Conservation (phyloP, 2,329 filamentous ascomycete genomes). For the Clathrospora elynae region DNA sequence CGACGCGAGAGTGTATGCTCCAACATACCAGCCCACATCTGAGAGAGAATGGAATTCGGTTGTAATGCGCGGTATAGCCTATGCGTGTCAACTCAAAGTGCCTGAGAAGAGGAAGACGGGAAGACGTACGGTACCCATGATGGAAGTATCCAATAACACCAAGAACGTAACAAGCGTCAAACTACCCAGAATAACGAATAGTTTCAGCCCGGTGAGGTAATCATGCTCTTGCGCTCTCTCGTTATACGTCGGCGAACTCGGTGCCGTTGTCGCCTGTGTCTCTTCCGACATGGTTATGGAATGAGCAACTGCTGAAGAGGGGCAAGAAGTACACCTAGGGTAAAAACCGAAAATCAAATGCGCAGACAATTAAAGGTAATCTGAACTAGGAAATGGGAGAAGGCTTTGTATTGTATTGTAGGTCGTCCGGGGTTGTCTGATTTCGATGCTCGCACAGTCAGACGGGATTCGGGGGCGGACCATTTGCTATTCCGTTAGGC, state of each 20-base stretch:
- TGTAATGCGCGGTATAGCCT: conserved; percentile 36
- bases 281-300: too few species aligned
- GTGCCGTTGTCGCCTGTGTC: not conserved
- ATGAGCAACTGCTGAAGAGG: too few species aligned
- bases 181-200: conserved; percentile 19
- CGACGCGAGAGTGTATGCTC: conserved; percentile 27
- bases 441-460: too few species aligned
- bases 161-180: conserved; percentile 30
- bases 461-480: too few species aligned
- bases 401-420: too few species aligned
- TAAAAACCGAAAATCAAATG: too few species aligned
- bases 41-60: conserved; percentile 30
- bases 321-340: too few species aligned
- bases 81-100: not conserved
- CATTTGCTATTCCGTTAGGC: too few species aligned
- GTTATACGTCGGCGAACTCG: not conserved
- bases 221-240: not conserved
- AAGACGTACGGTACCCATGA: conserved; percentile 32
- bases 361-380: too few species aligned
- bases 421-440: too few species aligned
- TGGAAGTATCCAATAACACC: conserved; percentile 31
- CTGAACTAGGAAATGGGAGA: too few species aligned
- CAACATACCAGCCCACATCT: conserved; percentile 36
- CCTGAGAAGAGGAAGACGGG: not conserved
- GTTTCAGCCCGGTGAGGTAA: conserved; percentile 21